phyloP scores from a whole-genome alignment of 116 monocot species.

The Papilionanthe hybrid region DNA sequence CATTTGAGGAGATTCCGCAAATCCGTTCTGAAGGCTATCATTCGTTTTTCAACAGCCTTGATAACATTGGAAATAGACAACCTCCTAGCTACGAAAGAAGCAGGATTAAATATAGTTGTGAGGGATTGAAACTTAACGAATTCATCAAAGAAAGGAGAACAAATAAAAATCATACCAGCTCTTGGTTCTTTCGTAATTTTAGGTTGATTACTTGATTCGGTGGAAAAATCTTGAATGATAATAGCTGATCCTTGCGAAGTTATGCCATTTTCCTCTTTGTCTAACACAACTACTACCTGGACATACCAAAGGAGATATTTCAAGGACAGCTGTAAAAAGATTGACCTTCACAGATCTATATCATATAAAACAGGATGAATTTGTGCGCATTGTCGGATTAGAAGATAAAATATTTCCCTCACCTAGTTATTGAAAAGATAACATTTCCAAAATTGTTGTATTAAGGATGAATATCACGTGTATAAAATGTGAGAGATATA shows the following conservation, averaged over 20 bases:
- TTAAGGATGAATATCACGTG: background rate
- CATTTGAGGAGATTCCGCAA: slow-evolving; percentile 35
- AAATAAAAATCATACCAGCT: slow-evolving; percentile 16
- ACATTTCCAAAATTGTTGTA: background rate
- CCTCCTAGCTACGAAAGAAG: slow-evolving; percentile 26
- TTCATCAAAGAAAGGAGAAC: background rate
- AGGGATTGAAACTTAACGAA: background rate
- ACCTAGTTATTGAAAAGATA: background rate
- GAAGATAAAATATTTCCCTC: too few species aligned
- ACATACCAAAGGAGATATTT: slow-evolving; percentile 7
- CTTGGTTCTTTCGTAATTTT: slow-evolving; percentile 10
- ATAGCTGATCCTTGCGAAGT: slow-evolving; percentile 29
- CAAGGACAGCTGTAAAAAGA: background rate
- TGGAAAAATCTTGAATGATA: slow-evolving; percentile 25
- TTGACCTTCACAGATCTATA: background rate
- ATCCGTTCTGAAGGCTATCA: slow-evolving; percentile 33
- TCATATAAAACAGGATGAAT: background rate
- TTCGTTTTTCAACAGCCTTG: slow-evolving; percentile 38
- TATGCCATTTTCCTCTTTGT: slow-evolving; percentile 12
- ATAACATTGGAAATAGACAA: slow-evolving; percentile 21
- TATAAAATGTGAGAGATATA: background rate
- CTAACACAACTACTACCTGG: slow-evolving; percentile 37
- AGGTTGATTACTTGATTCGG: slow-evolving; percentile 4
- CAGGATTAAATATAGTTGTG: background rate
- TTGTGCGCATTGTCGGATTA: background rate